Base-by-base conservation (phyloP, 352 stramenopile genomes). In the Globisporangium takayamanum region DNA sequence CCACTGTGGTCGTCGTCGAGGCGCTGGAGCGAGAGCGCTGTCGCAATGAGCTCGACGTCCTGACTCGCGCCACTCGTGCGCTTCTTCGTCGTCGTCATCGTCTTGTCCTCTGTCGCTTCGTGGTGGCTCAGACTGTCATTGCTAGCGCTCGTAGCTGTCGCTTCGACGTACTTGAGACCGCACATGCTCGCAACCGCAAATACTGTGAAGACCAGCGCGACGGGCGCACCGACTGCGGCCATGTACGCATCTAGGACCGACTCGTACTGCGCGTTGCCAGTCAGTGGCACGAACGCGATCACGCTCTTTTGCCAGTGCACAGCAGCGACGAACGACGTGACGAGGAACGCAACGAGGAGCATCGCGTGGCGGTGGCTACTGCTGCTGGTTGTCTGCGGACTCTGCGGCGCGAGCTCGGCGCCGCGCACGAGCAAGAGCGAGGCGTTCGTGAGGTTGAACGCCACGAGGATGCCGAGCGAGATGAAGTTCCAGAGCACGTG, bases 391-490 rank as follows among this genome's bases (percentile, higher is more conserved):
- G n/a, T 4, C 12, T 18, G 5, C 14, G 14, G 4, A 7, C 18
- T 8, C 18, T 49, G 44, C 18, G 44, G 12, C 44, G 18, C 18
- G 50, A 86, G 33, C 16, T 63, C 39, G 8, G 55, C 4, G 11
- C 67, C 73, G 10, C 87, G 83, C 14, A 94, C 69, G 3, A 93
- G 65, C 14, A 97, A 59, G 2, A 96, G 60, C 22, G 81, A 95
- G 16, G 68, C 74, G 57, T 96, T 97, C n/a, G 87, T 94, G 2
- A 96, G 53, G 64, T 96, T 96, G 59, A 97, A 97, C 0, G 85
- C 84, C 0, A 96, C 72, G 1, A 97, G 60, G 53, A 97, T 95
- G 3, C 87, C 89, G 22, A 94, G 76, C n/a, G 77, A 93, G 54
- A 97, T 96, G 59, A 96, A 88, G 63, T 90, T 85, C 86, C 92